phyloP scores from a whole-genome alignment of 1,284 basidiomycete genomes.

The Heliocybe sulcata region DNA sequence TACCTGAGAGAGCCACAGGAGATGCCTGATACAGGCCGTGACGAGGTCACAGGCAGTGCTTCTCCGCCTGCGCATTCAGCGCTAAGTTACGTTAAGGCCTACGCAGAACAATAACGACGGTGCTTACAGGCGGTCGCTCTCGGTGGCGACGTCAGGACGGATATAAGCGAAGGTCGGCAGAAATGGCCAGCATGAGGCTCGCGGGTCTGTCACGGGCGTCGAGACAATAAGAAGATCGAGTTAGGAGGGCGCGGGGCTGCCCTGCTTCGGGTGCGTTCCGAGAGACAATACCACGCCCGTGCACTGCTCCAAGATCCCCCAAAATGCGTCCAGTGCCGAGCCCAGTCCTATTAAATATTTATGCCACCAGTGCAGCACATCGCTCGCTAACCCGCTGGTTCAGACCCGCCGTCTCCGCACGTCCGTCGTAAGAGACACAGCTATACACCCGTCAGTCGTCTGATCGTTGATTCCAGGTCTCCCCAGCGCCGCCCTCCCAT shows the following conservation, averaged over 20 bases:
- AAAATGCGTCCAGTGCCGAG: neutral
- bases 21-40: neutral
- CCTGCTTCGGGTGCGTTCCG: neutral
- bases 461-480: neutral
- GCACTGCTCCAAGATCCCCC: neutral
- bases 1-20: neutral
- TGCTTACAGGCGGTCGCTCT: neutral
- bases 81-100: neutral
- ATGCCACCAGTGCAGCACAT: neutral
- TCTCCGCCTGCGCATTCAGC: neutral
- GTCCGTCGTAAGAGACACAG: neutral
- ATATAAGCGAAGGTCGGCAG: neutral
- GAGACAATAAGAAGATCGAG: constrained; percentile 1
- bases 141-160: neutral
- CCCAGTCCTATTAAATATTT: neutral
- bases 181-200: constrained; percentile 1
- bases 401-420: neutral
- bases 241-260: neutral
- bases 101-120: neutral
- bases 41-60: neutral
- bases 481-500: neutral
- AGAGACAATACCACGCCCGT: neutral
- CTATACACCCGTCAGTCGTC: neutral
- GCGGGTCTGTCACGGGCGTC: neutral
- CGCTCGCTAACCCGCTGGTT: neutral